These are phyloP conservation scores for Selenicereus undatus DNA, from an alignment of 148 eudicot genomes.

Conservation along the genomic window DNA sequence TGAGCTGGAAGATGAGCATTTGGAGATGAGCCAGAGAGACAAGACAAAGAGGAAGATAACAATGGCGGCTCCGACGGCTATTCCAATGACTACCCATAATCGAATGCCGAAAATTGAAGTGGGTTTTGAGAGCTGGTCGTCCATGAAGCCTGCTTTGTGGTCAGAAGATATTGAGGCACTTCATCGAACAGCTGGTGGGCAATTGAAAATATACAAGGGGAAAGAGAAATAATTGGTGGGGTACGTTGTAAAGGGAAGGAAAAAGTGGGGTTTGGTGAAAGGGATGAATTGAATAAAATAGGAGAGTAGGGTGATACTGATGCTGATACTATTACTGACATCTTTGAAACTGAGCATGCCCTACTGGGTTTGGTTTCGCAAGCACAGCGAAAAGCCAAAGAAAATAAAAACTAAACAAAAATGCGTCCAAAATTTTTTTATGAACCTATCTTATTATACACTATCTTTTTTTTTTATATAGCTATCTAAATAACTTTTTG, in stretches of 20 bases:
- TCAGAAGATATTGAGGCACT: slow-evolving; percentile 10
- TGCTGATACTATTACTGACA: slow-evolving; percentile 13
- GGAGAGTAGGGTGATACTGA: slow-evolving; percentile 7
- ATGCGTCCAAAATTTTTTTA: too few species aligned
- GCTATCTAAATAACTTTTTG: too few species aligned
- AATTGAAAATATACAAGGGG: slow-evolving; percentile 17
- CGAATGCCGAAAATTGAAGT: slow-evolving; percentile 49
- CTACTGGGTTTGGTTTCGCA: slow-evolving; percentile 1
- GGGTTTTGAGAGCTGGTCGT: slow-evolving; percentile 45
- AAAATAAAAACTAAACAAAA: neutral
- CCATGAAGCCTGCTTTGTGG: slow-evolving; percentile 23
- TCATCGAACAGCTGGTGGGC: slow-evolving; percentile 38
- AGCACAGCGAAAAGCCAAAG: neutral
- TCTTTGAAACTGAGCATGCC: slow-evolving; percentile 9
- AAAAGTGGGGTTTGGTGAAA: slow-evolving; percentile 11
- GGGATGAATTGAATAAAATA: neutral
- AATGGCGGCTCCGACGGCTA: slow-evolving; percentile 44
- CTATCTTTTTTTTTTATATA: too few species aligned
- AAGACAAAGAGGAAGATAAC: slow-evolving; percentile 46
- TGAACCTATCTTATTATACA: neutral
- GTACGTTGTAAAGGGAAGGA: slow-evolving; percentile 1
- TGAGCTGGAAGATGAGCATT: slow-evolving; percentile 22
- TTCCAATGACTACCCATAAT: slow-evolving; percentile 48
- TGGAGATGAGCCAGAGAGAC: slow-evolving; percentile 45
- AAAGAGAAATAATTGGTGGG: slow-evolving; percentile 18